Conservation (phyloP, 2,329 filamentous ascomycete species). For the Talaromyces funiculosus region DNA sequence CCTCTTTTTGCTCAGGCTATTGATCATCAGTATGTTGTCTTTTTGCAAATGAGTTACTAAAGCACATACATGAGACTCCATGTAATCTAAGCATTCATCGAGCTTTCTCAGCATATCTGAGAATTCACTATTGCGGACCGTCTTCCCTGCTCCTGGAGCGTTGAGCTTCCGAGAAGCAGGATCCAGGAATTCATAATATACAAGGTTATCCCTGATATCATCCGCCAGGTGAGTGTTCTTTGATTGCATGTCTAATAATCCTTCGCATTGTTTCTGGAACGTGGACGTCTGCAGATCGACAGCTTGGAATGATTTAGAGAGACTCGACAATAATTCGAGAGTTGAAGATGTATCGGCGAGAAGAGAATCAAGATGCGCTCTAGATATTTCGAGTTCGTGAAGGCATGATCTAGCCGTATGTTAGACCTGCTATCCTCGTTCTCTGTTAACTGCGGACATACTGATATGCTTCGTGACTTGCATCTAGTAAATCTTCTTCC, state of each 20-base stretch:
- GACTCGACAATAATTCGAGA: slow-evolving; percentile 66
- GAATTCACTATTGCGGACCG: slow-evolving; percentile 80
- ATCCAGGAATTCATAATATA: slow-evolving; percentile 91
- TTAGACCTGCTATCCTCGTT: background rate
- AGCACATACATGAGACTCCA: slow-evolving; percentile 69
- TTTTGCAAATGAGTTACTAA: background rate
- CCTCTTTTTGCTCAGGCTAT: slow-evolving; percentile 76
- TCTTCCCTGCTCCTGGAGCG: slow-evolving; percentile 77
- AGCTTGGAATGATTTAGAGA: slow-evolving; percentile 79
- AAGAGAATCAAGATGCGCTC: slow-evolving; percentile 73
- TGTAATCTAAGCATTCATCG: slow-evolving; percentile 87
- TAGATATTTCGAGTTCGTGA: slow-evolving; percentile 73
- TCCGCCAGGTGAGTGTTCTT: slow-evolving; percentile 73
- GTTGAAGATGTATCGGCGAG: slow-evolving; percentile 71
- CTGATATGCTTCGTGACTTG: slow-evolving; percentile 81
- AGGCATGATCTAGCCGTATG: slow-evolving; percentile 58
- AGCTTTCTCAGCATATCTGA: slow-evolving; percentile 81
- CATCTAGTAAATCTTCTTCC: slow-evolving; percentile 65
- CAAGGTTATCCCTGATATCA: slow-evolving; percentile 80
- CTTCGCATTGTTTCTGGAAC: slow-evolving; percentile 88
- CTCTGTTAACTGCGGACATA: slow-evolving; percentile 40
- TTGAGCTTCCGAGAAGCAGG: slow-evolving; percentile 85
- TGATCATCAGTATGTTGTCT: background rate
- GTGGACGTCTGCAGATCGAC: slow-evolving; percentile 89
- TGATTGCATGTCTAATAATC: slow-evolving; percentile 74